A percentile compares a stretch with the other conserved stretches of the same genome.
Conservation (phyloP, 2,329 filamentous ascomycete species). For the Penicillium sp. region DNA sequence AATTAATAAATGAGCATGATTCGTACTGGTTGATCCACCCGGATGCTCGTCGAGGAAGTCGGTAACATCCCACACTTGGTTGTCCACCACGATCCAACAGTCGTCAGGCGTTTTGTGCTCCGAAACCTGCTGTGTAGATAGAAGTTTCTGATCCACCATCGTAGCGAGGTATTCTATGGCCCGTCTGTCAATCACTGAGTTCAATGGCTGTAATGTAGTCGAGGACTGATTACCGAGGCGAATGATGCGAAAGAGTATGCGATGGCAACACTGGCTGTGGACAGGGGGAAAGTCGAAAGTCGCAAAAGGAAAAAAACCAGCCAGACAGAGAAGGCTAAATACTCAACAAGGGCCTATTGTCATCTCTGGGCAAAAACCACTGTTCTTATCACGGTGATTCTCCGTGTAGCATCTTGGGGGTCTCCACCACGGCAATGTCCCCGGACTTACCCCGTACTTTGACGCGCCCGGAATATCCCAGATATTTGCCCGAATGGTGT, state of each 20-base stretch:
- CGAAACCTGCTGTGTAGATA: conserved; percentile 55
- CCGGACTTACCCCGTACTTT: conserved; percentile 31
- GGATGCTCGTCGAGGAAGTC: conserved; percentile 70
- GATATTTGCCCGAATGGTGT: background rate
- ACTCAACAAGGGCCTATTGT: conserved; percentile 23
- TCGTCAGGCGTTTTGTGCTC: conserved; percentile 57
- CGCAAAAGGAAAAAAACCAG: conserved; percentile 1
- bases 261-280: background rate
- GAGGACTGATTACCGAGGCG: background rate
- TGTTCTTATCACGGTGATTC: conserved; percentile 19
- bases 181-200: background rate
- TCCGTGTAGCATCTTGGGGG: conserved; percentile 15
- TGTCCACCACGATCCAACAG: conserved; percentile 73
- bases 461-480: background rate
- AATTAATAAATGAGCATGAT: background rate
- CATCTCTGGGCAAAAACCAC: background rate
- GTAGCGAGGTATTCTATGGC: background rate
- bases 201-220: background rate
- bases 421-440: conserved; percentile 29
- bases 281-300: background rate
- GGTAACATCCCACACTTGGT: conserved; percentile 71
- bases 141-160: conserved; percentile 40
- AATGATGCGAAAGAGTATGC: background rate
- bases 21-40: conserved; percentile 60
- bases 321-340: conserved; percentile 30